Evolutionary conservation across 768 basidiomycete genomes (phyloP).

Genomic region (Pholiota molesta): DNA sequence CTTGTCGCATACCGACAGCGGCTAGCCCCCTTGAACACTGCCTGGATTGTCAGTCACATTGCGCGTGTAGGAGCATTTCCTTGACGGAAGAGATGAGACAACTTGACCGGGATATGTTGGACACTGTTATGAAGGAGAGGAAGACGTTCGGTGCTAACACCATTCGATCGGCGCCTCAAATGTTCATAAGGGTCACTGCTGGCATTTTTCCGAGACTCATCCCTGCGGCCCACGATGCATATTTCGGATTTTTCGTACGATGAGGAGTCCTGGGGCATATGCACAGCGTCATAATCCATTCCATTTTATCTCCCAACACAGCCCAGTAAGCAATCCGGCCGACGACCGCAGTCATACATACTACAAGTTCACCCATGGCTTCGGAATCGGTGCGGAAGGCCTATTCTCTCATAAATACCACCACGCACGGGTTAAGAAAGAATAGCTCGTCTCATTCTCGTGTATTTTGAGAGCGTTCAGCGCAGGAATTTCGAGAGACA

Average conservation of each 20-base stretch:
- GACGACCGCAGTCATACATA: not conserved
- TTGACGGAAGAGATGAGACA: no score
- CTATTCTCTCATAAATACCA: not conserved
- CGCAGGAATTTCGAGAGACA: not conserved
- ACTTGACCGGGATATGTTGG: no score
- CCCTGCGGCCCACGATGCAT: not conserved
- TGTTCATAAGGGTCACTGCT: not conserved
- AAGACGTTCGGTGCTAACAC: no score
- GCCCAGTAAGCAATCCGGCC: not conserved
- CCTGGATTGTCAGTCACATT: no score
- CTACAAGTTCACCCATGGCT: not conserved
- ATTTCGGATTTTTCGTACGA: not conserved
- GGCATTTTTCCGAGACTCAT: not conserved
- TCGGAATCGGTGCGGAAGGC: conserved; percentile 8
- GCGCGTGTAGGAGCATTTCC: no score
- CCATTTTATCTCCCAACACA: no score
- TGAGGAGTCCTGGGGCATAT: not conserved
- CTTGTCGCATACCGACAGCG: no score
- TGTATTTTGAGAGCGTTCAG: not conserved
- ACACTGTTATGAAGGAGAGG: no score
- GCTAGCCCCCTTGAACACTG: no score
- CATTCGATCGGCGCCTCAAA: not conserved
- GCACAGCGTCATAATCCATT: not conserved
- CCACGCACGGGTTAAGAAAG: not conserved
- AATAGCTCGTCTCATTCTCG: not conserved